phyloP scores from a whole-genome alignment of 352 stramenopile species.

The Globisporangium radiosum region DNA sequence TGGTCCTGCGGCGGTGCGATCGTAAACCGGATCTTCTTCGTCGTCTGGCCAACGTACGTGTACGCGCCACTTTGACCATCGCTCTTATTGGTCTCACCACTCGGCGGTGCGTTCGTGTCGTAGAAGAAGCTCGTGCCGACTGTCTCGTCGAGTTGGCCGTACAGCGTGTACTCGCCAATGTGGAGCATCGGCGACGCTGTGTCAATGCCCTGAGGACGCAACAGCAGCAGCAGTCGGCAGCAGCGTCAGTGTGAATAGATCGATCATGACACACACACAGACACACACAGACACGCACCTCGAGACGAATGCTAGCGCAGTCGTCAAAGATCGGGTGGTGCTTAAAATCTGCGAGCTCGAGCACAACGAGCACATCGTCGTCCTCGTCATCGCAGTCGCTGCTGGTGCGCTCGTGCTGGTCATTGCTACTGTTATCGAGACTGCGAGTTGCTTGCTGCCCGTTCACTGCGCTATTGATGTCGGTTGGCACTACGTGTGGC shows the following conservation, averaged over 20 bases:
- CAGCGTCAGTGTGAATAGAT: background rate
- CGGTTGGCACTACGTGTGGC: background rate
- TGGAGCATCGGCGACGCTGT: constrained; percentile 49
- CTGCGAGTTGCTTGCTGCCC: no score
- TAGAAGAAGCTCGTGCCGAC: constrained; percentile 80
- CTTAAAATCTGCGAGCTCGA: constrained; percentile 78
- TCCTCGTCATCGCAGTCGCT: constrained; percentile 39
- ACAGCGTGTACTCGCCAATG: constrained; percentile 66
- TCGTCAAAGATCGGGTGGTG: constrained; percentile 75
- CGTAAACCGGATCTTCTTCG: constrained; percentile 77
- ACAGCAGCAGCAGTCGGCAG: background rate
- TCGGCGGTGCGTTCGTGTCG: constrained; percentile 30
- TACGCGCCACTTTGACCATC: constrained; percentile 36
- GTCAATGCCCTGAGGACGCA: constrained; percentile 46
- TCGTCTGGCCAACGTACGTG: constrained; percentile 57
- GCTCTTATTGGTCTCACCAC: constrained; percentile 3
- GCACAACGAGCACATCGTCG: constrained; percentile 61
- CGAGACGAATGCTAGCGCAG: constrained; percentile 49
- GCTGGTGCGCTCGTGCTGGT: background rate
- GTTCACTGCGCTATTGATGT: no score
- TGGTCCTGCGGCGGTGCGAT: constrained; percentile 37
- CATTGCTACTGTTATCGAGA: background rate
- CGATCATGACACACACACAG: background rate
- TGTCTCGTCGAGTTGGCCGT: constrained; percentile 66
- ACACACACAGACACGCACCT: constrained; percentile 24